Evolutionary conservation across 768 basidiomycete species (phyloP), one percentile per base, ranked within the genome.

Genomic region (Russula earlei): DNA sequence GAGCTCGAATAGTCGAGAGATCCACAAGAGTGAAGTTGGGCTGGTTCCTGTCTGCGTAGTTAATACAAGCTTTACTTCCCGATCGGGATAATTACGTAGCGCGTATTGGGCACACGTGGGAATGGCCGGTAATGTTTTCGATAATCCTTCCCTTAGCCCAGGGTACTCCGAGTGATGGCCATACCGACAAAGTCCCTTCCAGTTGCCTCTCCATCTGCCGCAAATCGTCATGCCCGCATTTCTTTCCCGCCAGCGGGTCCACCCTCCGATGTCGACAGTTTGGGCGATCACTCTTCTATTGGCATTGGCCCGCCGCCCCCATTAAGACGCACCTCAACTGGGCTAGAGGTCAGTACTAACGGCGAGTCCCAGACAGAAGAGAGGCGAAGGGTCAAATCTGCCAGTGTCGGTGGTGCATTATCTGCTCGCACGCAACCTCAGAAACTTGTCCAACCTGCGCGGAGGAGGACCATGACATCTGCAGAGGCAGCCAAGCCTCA

Each of bases 321-420:
- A 10, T 41, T 55, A 40, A 58, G 64, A 34, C 51, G 45, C 33
- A 47, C 63, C 14, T 37, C 63, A 22, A 25, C 45, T 19, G 50
- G 33, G 22, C 48, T 62, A 14, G 60, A 54, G 20, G 29, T 45
- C 14, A 44, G 50, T 12, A 31, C 56, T n/a, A 4, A 45, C 2
- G 52, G 54, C n/a, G 45, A 52, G 17, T 40, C 52, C 36, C 61
- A 58, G 15, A 61, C 63, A 19, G 66, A 68, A 31, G 63, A 50
- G 40, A 63, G 68, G 27, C 65, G 68, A 22, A 65, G 69, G 19
- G 68, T 69, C n/a, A 61, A 60, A 52, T 70, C 69, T 27, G 66
- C 63, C 10, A 66, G 68, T 49, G 64, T 43, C 25, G 29, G 54
- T 20, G 52, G 34, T 11, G 29, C 59, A 34, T 22, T 22, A 15